Percentiles rank a stretch among this genome's conserved stretches.
Evolutionary conservation across 2,329 filamentous ascomycete species (phyloP).

Genomic region (Hypoxylon sp.): DNA sequence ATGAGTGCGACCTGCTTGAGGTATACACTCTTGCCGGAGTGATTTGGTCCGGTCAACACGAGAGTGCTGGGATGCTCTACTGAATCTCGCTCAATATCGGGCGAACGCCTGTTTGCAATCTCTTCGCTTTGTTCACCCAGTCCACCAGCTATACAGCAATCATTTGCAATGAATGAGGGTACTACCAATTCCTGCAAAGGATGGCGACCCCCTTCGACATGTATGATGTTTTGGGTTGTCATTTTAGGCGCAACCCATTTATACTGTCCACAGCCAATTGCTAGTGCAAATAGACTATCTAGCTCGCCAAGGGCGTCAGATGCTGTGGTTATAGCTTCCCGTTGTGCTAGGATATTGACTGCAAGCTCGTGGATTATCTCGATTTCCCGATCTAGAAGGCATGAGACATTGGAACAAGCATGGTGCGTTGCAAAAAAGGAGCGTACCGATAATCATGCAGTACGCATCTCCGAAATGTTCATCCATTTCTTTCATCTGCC

Average conservation of each 20-base stretch:
- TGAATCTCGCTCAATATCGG: slow-evolving; percentile 27
- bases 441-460: slow-evolving; percentile 82
- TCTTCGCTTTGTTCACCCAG: slow-evolving; percentile 51
- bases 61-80: slow-evolving; percentile 73
- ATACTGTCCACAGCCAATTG: slow-evolving; percentile 81
- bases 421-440: neutral
- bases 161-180: slow-evolving; percentile 85
- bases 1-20: slow-evolving; percentile 94
- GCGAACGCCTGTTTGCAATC: slow-evolving; percentile 12
- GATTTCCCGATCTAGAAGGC: slow-evolving; percentile 80
- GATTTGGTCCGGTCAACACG: slow-evolving; percentile 92
- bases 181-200: slow-evolving; percentile 88
- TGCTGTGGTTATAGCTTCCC: slow-evolving; percentile 74
- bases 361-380: slow-evolving; percentile 87
- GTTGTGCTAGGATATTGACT: slow-evolving; percentile 77
- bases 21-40: slow-evolving; percentile 96
- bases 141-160: slow-evolving; percentile 78
- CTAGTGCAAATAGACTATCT: slow-evolving; percentile 86
- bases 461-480: slow-evolving; percentile 87
- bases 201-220: slow-evolving; percentile 85
- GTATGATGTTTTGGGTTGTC: slow-evolving; percentile 77
- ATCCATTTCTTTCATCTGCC: slow-evolving; percentile 85
- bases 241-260: slow-evolving; percentile 79
- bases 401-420: slow-evolving; percentile 25
- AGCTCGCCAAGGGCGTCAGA: slow-evolving; percentile 89